Percentiles rank a stretch among this genome's conserved stretches.
phyloP scores from a whole-genome alignment of 2,329 filamentous ascomycete species.

The Orbilia quercus region DNA sequence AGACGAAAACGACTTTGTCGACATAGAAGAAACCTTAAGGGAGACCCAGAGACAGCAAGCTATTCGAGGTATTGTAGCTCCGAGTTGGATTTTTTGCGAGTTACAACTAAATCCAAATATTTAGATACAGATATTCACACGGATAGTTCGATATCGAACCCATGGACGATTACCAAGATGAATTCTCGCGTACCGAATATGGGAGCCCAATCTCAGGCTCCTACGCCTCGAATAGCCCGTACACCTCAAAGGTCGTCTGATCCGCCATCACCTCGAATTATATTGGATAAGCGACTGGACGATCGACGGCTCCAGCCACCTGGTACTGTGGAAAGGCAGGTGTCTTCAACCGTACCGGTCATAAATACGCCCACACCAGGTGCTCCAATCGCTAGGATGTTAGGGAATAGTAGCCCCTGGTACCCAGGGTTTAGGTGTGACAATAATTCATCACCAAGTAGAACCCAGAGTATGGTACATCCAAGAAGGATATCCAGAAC shows the following conservation, averaged over 20 bases:
- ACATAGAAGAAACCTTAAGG: constrained; percentile 35
- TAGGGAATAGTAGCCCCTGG: constrained; percentile 4
- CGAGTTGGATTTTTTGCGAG: not conserved
- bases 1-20: constrained; percentile 37
- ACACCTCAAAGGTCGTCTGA: constrained; percentile 1
- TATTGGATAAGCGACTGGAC: not conserved
- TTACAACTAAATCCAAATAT: constrained; percentile 1
- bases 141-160: constrained; percentile 41
- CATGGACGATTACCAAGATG: constrained; percentile 54
- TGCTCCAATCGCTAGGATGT: constrained; percentile 38
- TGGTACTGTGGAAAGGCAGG: not conserved
- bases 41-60: constrained; percentile 6
- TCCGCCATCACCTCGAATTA: not conserved
- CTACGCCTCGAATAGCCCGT: not conserved
- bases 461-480: not conserved
- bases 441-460: constrained; percentile 12
- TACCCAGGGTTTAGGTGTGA: constrained; percentile 37
- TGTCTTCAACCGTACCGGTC: not conserved
- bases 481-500: not conserved
- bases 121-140: constrained; percentile 18
- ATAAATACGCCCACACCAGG: not conserved
- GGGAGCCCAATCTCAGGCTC: not conserved
- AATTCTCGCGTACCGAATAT: constrained; percentile 25
- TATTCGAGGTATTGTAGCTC: constrained; percentile 11
- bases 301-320: not conserved